phyloP scores from a whole-genome alignment of 2,329 filamentous ascomycete species.

The Pseudocercospora fijiensis region DNA sequence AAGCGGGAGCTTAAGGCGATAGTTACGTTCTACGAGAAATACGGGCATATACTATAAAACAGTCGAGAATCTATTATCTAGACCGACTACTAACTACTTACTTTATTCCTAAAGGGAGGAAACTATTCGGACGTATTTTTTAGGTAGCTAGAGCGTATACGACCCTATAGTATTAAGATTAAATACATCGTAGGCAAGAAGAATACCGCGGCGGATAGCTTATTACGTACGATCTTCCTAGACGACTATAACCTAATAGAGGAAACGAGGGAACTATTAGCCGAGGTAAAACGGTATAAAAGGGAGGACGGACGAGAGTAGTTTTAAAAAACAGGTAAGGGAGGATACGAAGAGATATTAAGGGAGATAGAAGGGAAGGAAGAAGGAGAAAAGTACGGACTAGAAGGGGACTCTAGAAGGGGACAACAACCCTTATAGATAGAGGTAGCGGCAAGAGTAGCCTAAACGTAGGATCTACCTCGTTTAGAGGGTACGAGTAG shows the following conservation, averaged over 20 bases:
- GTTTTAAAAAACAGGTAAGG: neutral
- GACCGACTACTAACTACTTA: conserved; percentile 10
- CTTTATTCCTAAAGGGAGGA: neutral
- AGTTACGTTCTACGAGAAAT: conserved; percentile 1
- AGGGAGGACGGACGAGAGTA: neutral
- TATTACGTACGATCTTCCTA: neutral
- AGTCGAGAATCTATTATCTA: neutral
- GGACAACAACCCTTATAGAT: too few relatives aligned
- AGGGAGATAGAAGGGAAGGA: neutral
- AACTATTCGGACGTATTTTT: conserved; percentile 4
- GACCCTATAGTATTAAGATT: neutral
- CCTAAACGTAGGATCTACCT: neutral
- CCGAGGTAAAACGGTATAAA: neutral
- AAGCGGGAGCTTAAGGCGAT: conserved; percentile 9
- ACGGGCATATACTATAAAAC: conserved; percentile 5
- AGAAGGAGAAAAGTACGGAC: neutral
- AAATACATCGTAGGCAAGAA: neutral
- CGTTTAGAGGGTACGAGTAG: too few relatives aligned
- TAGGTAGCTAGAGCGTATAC: neutral
- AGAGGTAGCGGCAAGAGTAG: neutral
- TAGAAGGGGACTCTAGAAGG: neutral
- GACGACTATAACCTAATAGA: neutral
- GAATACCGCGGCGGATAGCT: neutral
- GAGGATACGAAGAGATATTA: neutral
- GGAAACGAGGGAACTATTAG: neutral